phyloP scores from a whole-genome alignment of 352 stramenopile species.

The Phytophthora sp. region DNA sequence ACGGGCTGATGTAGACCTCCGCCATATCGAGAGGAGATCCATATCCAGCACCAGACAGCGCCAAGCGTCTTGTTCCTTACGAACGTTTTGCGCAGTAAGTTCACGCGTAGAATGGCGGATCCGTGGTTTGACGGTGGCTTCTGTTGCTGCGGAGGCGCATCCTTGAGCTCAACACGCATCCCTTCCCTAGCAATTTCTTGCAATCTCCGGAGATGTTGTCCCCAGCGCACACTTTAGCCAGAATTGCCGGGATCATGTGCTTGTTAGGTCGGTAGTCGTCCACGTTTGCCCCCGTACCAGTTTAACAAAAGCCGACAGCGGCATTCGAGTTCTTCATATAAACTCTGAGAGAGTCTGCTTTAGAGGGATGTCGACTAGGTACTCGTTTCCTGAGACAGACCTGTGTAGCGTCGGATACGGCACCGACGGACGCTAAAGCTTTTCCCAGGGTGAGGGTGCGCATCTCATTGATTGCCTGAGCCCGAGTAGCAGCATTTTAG shows the following conservation, averaged over 20 bases:
- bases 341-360: too few relatives aligned
- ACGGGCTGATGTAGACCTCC: slow-evolving; percentile 16
- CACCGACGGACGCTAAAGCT: too few relatives aligned
- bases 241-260: neutral
- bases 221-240: neutral
- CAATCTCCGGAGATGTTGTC: slow-evolving; percentile 2
- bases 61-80: slow-evolving; percentile 16
- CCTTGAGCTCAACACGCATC: neutral
- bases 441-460: too few relatives aligned
- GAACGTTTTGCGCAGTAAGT: slow-evolving; percentile 16
- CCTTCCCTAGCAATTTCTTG: neutral
- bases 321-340: neutral
- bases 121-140: slow-evolving; percentile 10
- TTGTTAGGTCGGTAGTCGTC: slow-evolving; percentile 22
- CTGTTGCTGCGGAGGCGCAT: neutral
- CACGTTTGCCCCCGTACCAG: slow-evolving; percentile 14
- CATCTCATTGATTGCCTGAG: too few relatives aligned
- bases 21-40: slow-evolving; percentile 14
- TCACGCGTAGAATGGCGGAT: slow-evolving; percentile 12
- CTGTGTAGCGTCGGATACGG: too few relatives aligned
- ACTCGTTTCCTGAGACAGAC: neutral
- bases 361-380: neutral
- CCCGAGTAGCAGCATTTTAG: too few relatives aligned
- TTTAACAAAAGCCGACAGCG: slow-evolving; percentile 9
- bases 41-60: slow-evolving; percentile 10